A percentile compares a stretch with the other conserved stretches of the same genome.
These are phyloP conservation scores for Sisymbrium altissimum DNA, from an alignment of 345 rosid species.

Conservation along the genomic window DNA sequence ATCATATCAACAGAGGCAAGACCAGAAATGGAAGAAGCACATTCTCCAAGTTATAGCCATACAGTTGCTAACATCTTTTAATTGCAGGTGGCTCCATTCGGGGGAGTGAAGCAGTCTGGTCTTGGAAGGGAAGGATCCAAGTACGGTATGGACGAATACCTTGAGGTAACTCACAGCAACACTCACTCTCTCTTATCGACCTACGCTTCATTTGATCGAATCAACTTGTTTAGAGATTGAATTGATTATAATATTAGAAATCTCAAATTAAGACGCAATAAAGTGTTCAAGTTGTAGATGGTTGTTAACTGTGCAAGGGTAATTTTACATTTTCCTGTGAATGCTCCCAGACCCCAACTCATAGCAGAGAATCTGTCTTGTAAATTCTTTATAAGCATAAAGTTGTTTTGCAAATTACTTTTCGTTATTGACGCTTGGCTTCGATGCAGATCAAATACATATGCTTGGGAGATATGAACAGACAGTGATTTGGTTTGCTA, in stretches of 20 bases:
- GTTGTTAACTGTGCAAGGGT: background rate
- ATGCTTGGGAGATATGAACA: constrained; percentile 86
- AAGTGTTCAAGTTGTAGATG: background rate
- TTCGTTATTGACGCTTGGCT: background rate
- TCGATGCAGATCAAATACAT: constrained; percentile 66
- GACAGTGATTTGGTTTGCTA: constrained; percentile 38
- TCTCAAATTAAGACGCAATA: constrained; percentile 5
- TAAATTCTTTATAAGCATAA: background rate
- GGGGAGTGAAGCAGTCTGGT: constrained; percentile 93
- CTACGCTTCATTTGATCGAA: background rate
- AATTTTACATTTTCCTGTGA: background rate
- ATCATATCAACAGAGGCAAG: constrained; percentile 87
- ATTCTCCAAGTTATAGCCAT: background rate
- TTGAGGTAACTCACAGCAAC: constrained; percentile 55
- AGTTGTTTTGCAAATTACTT: background rate
- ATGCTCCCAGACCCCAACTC: background rate
- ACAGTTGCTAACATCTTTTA: constrained; percentile 16
- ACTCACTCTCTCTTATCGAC: constrained; percentile 7
- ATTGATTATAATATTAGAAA: constrained; percentile 7
- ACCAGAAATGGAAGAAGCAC: constrained; percentile 6
- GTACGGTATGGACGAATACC: constrained; percentile 93
- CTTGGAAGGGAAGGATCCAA: constrained; percentile 98
- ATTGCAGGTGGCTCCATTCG: constrained; percentile 93
- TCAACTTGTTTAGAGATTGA: background rate
- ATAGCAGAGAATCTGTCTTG: background rate